phyloP scores from a whole-genome alignment of 1,284 basidiomycete species.

The Anthracocystis panici-leucophaei region DNA sequence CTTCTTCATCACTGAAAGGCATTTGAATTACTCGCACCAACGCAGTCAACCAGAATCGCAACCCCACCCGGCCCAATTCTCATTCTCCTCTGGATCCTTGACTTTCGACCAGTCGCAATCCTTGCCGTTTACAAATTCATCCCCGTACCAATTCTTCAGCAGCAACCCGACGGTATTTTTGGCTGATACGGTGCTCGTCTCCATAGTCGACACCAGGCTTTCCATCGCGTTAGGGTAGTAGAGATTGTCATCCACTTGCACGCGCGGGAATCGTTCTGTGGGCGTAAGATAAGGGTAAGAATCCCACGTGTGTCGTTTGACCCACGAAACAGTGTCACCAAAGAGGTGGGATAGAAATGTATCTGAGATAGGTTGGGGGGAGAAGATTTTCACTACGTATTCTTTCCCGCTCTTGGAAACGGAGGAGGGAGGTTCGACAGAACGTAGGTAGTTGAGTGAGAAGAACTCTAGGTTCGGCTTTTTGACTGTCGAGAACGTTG shows the following conservation, averaged over 20 bases:
- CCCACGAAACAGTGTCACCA: conserved; percentile 74
- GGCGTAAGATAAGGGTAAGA: conserved; percentile 77
- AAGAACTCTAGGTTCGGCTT: conserved; percentile 79
- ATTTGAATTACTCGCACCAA: not conserved
- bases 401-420: conserved; percentile 26
- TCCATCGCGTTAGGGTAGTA: conserved; percentile 93
- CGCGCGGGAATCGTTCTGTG: conserved; percentile 77
- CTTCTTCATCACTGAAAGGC: not conserved
- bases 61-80: conserved; percentile 65
- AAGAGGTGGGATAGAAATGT: conserved; percentile 75
- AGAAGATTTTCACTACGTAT: conserved; percentile 77
- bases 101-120: conserved; percentile 32
- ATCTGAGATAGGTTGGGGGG: conserved; percentile 76
- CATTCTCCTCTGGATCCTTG: conserved; percentile 32
- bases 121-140: conserved; percentile 57
- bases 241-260: conserved; percentile 80
- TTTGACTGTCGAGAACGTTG: conserved; percentile 7
- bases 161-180: conserved; percentile 75
- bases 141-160: conserved; percentile 58
- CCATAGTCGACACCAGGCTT: conserved; percentile 76
- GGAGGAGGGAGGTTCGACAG: conserved; percentile 70
- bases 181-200: conserved; percentile 86
- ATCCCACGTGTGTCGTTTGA: conserved; percentile 79
- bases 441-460: conserved; percentile 85
- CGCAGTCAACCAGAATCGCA: conserved; percentile 55